Evolutionary conservation across 176 grass and related monocot species (phyloP).

Genomic region (Hordeum marinum): DNA sequence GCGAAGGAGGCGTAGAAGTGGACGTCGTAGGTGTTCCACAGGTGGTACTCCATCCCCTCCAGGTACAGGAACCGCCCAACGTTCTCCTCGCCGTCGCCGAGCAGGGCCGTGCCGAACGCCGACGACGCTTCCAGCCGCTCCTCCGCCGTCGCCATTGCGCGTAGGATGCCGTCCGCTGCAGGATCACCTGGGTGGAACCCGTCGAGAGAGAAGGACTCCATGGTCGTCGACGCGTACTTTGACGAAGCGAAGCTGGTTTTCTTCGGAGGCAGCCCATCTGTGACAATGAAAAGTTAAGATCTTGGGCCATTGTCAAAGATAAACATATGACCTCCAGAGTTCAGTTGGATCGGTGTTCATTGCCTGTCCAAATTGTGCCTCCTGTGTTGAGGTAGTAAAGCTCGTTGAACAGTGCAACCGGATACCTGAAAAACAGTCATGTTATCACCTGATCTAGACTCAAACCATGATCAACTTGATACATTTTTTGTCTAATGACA

Average conservation of each 20-base stretch:
- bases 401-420: conserved; percentile 57
- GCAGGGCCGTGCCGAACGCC: conserved; percentile 39
- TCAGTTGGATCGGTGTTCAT: background rate
- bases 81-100: background rate
- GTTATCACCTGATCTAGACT: background rate
- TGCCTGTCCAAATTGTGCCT: conserved; percentile 66
- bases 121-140: conserved; percentile 31
- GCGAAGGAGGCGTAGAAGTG: conserved; percentile 20
- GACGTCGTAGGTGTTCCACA: conserved; percentile 19
- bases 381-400: conserved; percentile 72
- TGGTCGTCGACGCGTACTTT: background rate
- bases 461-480: background rate
- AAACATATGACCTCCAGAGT: background rate
- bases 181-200: background rate
- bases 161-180: conserved; percentile 38
- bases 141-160: conserved; percentile 32
- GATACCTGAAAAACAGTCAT: conserved; percentile 38
- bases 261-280: conserved; percentile 55
- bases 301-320: background rate
- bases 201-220: conserved; percentile 41
- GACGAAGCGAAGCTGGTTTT: conserved; percentile 36
- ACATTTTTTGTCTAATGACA: background rate
- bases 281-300: background rate
- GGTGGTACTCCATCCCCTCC: conserved; percentile 18
- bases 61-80: conserved; percentile 4